phyloP scores from a whole-genome alignment of 139 green algal genomes.

The Chlorella sp. region DNA sequence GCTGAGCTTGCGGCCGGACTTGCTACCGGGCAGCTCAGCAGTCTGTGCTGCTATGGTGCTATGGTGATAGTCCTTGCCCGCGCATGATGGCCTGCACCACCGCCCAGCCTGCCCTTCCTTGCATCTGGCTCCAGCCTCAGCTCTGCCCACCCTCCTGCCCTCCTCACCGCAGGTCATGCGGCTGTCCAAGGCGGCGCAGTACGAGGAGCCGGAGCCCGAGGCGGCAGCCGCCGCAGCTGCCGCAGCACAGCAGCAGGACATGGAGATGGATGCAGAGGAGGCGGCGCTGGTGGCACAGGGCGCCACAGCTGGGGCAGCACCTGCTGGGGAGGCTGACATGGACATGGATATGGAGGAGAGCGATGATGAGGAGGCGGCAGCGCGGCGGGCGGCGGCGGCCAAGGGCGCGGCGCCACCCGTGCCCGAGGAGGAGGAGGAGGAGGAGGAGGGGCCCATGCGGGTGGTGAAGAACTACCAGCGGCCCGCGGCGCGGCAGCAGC shows the following conservation, averaged over 20 bases:
- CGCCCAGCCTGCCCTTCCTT: neutral
- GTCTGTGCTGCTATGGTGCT: neutral
- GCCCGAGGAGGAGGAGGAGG: constrained; percentile 26
- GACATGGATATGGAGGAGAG: constrained; percentile 63
- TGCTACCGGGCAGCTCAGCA: neutral
- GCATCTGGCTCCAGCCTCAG: neutral
- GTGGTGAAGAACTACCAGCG: constrained; percentile 95
- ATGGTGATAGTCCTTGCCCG: neutral
- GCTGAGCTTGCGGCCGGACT: neutral
- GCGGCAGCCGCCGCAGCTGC: constrained; percentile 32
- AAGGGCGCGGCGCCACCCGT: constrained; percentile 14
- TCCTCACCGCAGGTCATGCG: constrained; percentile 16
- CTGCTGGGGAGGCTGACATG: constrained; percentile 15
- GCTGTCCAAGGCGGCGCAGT: constrained; percentile 65
- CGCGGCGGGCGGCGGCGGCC: constrained; percentile 15
- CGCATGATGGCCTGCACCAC: neutral
- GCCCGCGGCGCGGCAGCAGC: constrained; percentile 38
- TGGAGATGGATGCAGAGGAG: constrained; percentile 93
- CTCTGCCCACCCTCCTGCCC: neutral
- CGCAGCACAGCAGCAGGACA: constrained; percentile 16
- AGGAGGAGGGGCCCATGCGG: constrained; percentile 62
- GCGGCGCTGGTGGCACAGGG: constrained; percentile 76
- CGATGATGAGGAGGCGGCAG: constrained; percentile 45
- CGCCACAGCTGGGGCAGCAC: neutral
- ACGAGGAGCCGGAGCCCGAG: constrained; percentile 36